Evolutionary conservation across 805 yeast genomes (phyloP), one percentile per base, ranked within the genome.

Genomic region (Wickerhamiella kurtzmanii): DNA sequence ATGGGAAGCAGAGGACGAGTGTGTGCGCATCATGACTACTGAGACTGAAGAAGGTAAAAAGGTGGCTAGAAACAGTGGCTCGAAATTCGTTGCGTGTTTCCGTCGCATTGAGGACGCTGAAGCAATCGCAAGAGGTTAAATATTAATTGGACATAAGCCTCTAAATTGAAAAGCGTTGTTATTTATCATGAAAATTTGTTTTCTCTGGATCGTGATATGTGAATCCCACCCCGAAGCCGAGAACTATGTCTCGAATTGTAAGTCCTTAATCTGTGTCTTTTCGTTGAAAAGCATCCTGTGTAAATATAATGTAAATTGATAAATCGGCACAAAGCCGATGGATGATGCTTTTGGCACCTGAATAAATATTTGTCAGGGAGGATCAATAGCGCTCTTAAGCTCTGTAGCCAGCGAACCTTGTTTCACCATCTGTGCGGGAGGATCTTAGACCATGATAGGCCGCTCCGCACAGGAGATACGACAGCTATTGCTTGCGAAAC

Each of bases 31-130:
- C 44, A 92, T 92, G 97, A 77, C 76, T 49, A 79, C 80, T 50
- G 80, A 92, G n/a, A 92, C 98, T 1, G 98, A 92, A 65, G 98
- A 92, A 65, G 98, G 98, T 49, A 88, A 92, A 67, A 92, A 92
- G 65, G 98, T 92, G 35, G 80, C 79, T 42, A 76, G 98, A 59
- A 92, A 92, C 61, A 73, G 80, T 38, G 98, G 98, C 25, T 71
- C 69, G 52, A 92, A 92, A 63, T 92, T 72, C 64, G 73, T 87
- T 35, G 96, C 96, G 18, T 92, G 97, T 60, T 88, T 79, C 62
- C 48, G 50, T 6, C 50, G 57, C 5, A 39, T 49, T 11, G 32
- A 25, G 11, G 32, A 25, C 32, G 6, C 32, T 25, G 32, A 6
- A 6, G 32, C 32, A 25, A 25, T 25, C 32, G 32, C 32, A 25